Evolutionary conservation across 2,329 filamentous ascomycete species (phyloP), one percentile per base, ranked within the genome.

Genomic region (Plectosphaerella cucumerina): DNA sequence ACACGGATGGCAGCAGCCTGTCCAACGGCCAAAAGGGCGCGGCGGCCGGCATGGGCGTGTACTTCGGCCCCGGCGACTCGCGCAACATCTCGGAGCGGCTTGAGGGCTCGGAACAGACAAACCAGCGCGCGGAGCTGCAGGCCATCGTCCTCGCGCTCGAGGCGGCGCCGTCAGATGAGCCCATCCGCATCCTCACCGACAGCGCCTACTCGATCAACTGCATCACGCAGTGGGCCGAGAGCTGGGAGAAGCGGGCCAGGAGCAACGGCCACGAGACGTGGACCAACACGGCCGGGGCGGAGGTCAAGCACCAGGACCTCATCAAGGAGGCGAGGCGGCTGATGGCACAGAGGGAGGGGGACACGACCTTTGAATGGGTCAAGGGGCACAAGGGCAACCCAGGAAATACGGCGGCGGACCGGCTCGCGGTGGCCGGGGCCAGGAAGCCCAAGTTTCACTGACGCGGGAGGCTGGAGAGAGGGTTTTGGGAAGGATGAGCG

Each of bases 91-190:
- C 89, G 12, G 91, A 95, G 68, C 83, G 85, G 4, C 80, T 97
- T 3, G 70, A 77, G 48, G 90, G 90, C 47, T 74, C 78, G 15
- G 76, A 78, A 10, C 94, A 97, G 70, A 97, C 94, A 1, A 99
- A 99, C 65, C 90, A 97, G 67, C 88, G 94, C 3, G 94, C 93
- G n/a, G 94, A 99, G 71, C 76, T 99, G 52, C 92, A 89, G 21
- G 94, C 91, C 8, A 87, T 97, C 56, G 75, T 89, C 26, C 87
- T 92, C 51, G 92, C 92, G 1, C 76, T 97, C 20, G 84, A 97
- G 62, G 81, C 86, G 44, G 84, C 86, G 2, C 85, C 89, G 1
- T 70, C 80, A 15, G 76, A 85, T 52, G 79, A 87, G 51, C 76
- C 84, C 53, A 80, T 95, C 12, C 79, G 85, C 51, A 95, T 99